Conservation (phyloP, 73 alveolate species). For the Blepharisma stoltei region DNA sequence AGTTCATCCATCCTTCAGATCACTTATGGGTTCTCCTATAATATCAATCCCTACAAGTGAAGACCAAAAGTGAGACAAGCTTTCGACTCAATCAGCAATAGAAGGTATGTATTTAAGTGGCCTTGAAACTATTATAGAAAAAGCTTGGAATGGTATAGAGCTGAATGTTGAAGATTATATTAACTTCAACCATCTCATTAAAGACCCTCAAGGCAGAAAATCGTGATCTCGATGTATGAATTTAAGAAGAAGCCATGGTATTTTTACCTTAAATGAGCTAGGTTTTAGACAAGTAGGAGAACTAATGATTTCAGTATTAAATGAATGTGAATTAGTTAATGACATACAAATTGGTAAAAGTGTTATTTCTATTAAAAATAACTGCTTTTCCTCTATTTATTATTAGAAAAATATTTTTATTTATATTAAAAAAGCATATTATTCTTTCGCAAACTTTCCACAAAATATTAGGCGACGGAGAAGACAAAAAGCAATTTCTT, state of each 20-base stretch:
- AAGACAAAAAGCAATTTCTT: constrained; percentile 9
- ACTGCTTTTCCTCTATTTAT: no score
- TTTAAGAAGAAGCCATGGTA: no score
- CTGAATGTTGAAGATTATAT: background rate
- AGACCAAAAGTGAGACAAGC: background rate
- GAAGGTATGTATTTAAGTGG: constrained; percentile 20
- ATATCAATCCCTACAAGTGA: background rate
- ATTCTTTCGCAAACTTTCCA: background rate
- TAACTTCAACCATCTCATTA: constrained; percentile 1
- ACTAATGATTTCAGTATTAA: constrained; percentile 15
- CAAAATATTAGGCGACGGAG: background rate
- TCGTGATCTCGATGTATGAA: background rate
- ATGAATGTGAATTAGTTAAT: background rate
- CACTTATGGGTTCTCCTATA: background rate
- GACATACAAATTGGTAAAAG: background rate
- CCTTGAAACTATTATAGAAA: background rate
- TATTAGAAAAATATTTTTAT: no score
- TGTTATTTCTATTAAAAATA: no score
- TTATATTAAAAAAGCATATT: no score
- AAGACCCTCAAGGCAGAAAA: constrained; percentile 24
- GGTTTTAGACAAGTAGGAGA: constrained; percentile 20
- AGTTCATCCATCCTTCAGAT: background rate
- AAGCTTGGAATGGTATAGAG: constrained; percentile 10
- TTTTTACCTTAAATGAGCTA: no score
- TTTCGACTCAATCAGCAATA: background rate